phyloP scores from a whole-genome alignment of 1,139 yeast species.

The Nakaseomyces nivariensis region DNA sequence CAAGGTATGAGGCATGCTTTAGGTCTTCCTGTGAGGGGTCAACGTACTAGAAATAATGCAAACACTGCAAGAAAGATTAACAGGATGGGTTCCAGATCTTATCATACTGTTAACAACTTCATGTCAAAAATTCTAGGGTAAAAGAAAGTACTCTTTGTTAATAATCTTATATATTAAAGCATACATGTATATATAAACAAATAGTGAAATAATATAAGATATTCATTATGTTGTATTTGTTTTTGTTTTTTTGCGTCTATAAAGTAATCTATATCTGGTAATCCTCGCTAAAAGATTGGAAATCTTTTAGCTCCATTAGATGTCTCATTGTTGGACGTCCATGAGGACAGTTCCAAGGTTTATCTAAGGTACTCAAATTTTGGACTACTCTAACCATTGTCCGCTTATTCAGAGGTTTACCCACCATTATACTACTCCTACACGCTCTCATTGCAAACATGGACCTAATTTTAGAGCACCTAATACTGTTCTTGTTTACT shows the following conservation, averaged over 20 bases:
- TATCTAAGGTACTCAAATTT: constrained; percentile 61
- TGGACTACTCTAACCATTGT: constrained; percentile 62
- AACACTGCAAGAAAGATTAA: constrained; percentile 82
- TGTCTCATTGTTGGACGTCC: constrained; percentile 97
- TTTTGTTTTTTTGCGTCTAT: too few relatives aligned
- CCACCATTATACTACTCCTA: constrained; percentile 88
- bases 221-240: neutral
- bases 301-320: constrained; percentile 48
- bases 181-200: neutral
- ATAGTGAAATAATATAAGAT: too few relatives aligned
- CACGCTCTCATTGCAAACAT: constrained; percentile 96
- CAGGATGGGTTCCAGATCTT: constrained; percentile 56
- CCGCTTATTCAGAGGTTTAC: constrained; percentile 47
- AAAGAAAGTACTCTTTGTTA: too few relatives aligned
- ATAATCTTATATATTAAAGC: too few relatives aligned
- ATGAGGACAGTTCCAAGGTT: constrained; percentile 99
- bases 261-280: constrained; percentile 17
- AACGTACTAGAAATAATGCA: constrained; percentile 84
- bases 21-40: constrained; percentile 90
- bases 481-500: constrained; percentile 33
- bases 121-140: neutral
- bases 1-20: constrained; percentile 84
- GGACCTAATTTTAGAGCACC: constrained; percentile 68
- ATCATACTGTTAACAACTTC: constrained; percentile 1
- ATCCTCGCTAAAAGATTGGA: constrained; percentile 39